Evolutionary conservation across 148 eudicot species (phyloP), one percentile per base, ranked within the genome.

Genomic region (Nyssa sinensis): DNA sequence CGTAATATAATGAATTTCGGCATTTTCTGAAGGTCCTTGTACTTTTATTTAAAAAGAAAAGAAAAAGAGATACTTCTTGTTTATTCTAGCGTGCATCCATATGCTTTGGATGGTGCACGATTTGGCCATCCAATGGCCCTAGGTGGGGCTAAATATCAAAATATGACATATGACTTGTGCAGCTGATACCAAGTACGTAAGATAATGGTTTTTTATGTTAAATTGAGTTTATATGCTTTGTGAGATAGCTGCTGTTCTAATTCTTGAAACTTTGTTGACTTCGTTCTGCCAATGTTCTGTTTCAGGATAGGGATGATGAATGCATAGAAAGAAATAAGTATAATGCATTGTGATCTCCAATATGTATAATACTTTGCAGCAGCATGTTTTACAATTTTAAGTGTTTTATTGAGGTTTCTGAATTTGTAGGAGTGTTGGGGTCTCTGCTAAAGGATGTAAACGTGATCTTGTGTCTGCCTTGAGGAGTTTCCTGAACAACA

Each of bases 381-480:
- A 64, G 39, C 30, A 58, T 29, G 14, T 59, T 5, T 25, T 35
- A 59, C 29, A 49, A 30, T 29, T 47, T 37, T 66, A 19, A 34
- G 24, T 78, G 34, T 71, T 35, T 30, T 24, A 9, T 67, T 37
- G 58, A 64, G 57, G 1, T 73, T 24, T 78, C 72, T 66, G 58
- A 72, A 70, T 60, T 72, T 80, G 73, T 77, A 91, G 97, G 84
- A 83, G 81, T 73, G 71, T 75, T 41, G 98, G 98, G 59, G 80
- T 86, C 63, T 79, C 95, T 5, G 74, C 84, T 29, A 88, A 84
- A 86, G 98, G 95, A 71, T 75, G 88, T 66, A 94, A 94, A 65
- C 79, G 73, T 37, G 96, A 91, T 81, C 93, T 90, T 62, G 77
- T 88, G 62, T 78, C 89, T 74, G 75, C 91, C 7, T 84, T 91